phyloP scores from a whole-genome alignment of 2,329 filamentous ascomycete genomes.

The Arthrobotrys musiformis region DNA sequence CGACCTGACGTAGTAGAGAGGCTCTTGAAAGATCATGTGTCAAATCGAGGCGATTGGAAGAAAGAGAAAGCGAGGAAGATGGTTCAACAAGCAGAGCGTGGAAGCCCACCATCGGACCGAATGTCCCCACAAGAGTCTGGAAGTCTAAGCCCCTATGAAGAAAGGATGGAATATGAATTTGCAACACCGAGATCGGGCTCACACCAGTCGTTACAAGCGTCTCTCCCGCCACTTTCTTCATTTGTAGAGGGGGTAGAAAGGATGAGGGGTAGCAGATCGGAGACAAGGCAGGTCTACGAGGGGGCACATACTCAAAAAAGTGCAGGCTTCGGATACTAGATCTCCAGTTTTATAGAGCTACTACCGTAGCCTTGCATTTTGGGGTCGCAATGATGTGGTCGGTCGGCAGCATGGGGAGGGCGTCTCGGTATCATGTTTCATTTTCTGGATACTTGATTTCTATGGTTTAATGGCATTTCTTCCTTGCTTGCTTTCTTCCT shows the following conservation, averaged over 20 bases:
- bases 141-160: conserved; percentile 31
- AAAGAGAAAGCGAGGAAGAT: conserved; percentile 51
- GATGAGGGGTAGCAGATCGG: conserved; percentile 18
- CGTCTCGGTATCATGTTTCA: conserved; percentile 20
- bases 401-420: conserved; percentile 45
- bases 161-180: conserved; percentile 42
- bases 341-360: not conserved
- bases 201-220: conserved; percentile 19
- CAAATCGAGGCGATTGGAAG: conserved; percentile 50
- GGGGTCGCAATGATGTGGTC: conserved; percentile 2
- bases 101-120: conserved; percentile 24
- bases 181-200: conserved; percentile 21
- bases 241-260: conserved; percentile 49
- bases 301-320: conserved; percentile 11
- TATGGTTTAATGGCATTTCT: conserved; percentile 27
- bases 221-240: conserved; percentile 33
- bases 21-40: conserved; percentile 50
- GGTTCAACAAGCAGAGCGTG: conserved; percentile 27
- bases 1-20: conserved; percentile 49
- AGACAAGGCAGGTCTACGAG: conserved; percentile 1
- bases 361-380: not conserved
- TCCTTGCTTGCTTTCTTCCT: too few relatives aligned
- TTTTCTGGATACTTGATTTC: conserved; percentile 4
- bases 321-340: conserved; percentile 37
- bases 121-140: conserved; percentile 32